Percentiles rank a stretch among this genome's conserved stretches.
These are phyloP conservation scores for Stentor roeselii DNA, from an alignment of 73 alveolate genomes.

Conservation along the genomic window DNA sequence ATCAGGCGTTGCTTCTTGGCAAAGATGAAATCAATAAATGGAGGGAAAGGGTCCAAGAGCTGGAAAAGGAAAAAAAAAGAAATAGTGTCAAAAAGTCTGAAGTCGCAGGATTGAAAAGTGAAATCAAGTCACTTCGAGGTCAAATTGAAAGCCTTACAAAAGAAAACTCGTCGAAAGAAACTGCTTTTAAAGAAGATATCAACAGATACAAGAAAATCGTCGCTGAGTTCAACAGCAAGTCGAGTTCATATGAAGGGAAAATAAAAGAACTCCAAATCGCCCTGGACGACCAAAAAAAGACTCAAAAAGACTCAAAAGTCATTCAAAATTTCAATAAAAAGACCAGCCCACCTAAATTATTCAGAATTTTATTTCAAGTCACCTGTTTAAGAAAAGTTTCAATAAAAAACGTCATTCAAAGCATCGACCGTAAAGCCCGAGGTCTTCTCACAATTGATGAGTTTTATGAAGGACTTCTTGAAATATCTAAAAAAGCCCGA, in stretches of 20 bases:
- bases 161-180: not conserved
- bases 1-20: not conserved
- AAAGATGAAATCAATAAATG: constrained; percentile 17
- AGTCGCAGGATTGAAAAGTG: not conserved
- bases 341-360: not conserved
- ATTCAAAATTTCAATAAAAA: no score
- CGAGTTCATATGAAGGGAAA: not conserved
- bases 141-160: not conserved
- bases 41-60: constrained; percentile 22
- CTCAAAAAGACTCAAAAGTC: not conserved
- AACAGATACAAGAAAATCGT: no score
- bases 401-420: no score
- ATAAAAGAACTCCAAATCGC: not conserved
- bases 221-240: not conserved
- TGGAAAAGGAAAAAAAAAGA: constrained; percentile 9
- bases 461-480: not conserved
- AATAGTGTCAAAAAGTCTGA: not conserved
- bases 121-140: not conserved
- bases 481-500: no score
- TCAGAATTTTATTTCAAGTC: not conserved
- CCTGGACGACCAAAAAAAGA: not conserved
- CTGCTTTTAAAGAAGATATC: not conserved
- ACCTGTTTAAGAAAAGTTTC: not conserved
- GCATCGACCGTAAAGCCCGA: no score
- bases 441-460: not conserved